phyloP scores from a whole-genome alignment of 306 rosid species.

The Dalbergia cochinchinensis region DNA sequence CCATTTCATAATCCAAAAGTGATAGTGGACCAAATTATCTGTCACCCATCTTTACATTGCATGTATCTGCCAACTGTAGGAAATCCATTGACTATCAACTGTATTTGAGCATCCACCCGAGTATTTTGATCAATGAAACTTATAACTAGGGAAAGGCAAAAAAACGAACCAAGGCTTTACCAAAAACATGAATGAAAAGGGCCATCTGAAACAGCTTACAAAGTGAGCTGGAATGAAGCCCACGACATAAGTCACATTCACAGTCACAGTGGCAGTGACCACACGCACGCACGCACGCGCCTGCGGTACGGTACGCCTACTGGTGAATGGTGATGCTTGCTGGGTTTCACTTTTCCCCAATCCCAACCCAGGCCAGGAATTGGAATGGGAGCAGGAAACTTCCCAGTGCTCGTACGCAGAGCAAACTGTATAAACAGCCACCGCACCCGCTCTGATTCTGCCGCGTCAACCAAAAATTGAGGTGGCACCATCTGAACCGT shows the following conservation, averaged over 20 bases:
- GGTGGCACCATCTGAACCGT: conserved; percentile 27
- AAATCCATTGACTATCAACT: too few relatives aligned
- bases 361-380: neutral
- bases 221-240: neutral
- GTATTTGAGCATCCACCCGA: too few relatives aligned
- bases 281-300: neutral
- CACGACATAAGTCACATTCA: neutral
- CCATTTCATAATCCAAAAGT: too few relatives aligned
- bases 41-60: too few relatives aligned
- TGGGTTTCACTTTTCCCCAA: neutral
- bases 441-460: neutral
- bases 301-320: neutral
- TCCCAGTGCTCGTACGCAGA: neutral
- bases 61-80: too few relatives aligned
- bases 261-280: neutral
- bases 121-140: too few relatives aligned
- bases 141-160: neutral
- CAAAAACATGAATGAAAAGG: neutral
- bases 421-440: conserved; percentile 44
- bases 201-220: neutral
- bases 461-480: conserved; percentile 12
- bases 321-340: neutral
- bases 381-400: too few relatives aligned
- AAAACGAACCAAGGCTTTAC: neutral
- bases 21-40: too few relatives aligned